phyloP scores from a whole-genome alignment of 1,284 basidiomycete genomes.

The Gymnopus androsaceus region DNA sequence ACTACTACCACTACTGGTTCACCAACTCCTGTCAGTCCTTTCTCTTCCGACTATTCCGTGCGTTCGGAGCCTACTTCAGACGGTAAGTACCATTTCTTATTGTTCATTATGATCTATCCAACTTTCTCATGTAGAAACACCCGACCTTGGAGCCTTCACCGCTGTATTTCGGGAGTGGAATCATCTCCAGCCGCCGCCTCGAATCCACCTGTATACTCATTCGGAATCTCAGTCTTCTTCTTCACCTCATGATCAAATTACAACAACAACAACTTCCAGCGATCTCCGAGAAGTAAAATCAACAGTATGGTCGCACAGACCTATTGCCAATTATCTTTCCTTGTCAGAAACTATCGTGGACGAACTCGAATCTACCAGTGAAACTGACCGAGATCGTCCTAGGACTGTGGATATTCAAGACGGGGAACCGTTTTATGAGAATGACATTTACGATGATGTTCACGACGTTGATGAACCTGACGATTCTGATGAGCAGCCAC shows the following conservation, averaged over 20 bases:
- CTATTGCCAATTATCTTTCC: slow-evolving; percentile 60
- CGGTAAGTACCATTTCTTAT: slow-evolving; percentile 38
- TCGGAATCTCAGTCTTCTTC: slow-evolving; percentile 31
- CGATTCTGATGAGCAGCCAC: slow-evolving; percentile 18
- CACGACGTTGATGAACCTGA: slow-evolving; percentile 21
- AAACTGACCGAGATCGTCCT: slow-evolving; percentile 17
- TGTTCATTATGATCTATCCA: background rate
- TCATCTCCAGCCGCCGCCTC: slow-evolving; percentile 49
- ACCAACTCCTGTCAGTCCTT: slow-evolving; percentile 47
- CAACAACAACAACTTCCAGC: slow-evolving; percentile 34
- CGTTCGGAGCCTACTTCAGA: slow-evolving; percentile 71
- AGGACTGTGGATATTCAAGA: slow-evolving; percentile 19
- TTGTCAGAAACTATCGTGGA: slow-evolving; percentile 24
- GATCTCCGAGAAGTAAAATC: slow-evolving; percentile 40
- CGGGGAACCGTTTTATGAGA: slow-evolving; percentile 12
- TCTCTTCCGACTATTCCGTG: slow-evolving; percentile 45
- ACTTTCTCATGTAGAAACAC: slow-evolving; percentile 51
- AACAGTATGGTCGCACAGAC: slow-evolving; percentile 67
- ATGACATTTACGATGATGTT: slow-evolving; percentile 10
- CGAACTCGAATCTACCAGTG: slow-evolving; percentile 18
- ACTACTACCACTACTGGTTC: slow-evolving; percentile 18
- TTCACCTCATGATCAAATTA: slow-evolving; percentile 28
- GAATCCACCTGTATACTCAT: slow-evolving; percentile 27
- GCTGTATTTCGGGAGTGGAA: slow-evolving; percentile 70
- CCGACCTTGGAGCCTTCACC: slow-evolving; percentile 75